Conservation (phyloP, 371 early-diverging fungal genomes). For the Paraphysoderma sedebokerense region DNA sequence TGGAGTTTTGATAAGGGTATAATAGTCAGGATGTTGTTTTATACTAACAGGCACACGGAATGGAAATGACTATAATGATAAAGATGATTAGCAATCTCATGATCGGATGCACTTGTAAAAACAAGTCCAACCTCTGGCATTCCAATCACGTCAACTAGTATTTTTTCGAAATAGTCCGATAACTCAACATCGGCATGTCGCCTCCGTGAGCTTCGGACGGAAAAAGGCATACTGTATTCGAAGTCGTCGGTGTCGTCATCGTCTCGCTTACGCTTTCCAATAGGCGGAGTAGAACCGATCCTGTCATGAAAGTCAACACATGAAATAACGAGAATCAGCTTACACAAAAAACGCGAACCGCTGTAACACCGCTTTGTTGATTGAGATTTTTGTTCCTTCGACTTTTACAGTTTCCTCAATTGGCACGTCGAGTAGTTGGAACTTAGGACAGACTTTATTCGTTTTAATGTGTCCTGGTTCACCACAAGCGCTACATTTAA, state of each 20-base stretch:
- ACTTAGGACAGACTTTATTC: slow-evolving; percentile 64
- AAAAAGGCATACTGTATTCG: background rate
- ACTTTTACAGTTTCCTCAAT: no score
- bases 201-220: slow-evolving; percentile 3
- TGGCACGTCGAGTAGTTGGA: no score
- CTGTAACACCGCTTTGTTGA: background rate
- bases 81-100: no score
- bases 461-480: slow-evolving; percentile 76
- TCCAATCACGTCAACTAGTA: slow-evolving; percentile 12
- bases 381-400: background rate
- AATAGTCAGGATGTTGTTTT: slow-evolving; percentile 17
- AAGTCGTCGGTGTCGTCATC: background rate
- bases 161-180: slow-evolving; percentile 9
- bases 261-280: background rate
- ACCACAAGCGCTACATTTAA: slow-evolving; percentile 70
- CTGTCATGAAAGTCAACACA: background rate
- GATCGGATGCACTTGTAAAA: no score
- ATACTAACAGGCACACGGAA: slow-evolving; percentile 11
- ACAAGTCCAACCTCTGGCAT: slow-evolving; percentile 16
- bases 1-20: slow-evolving; percentile 14
- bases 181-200: slow-evolving; percentile 9
- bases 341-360: background rate
- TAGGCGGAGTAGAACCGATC: background rate
- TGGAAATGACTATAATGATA: background rate
- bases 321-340: background rate